Evolutionary conservation across 2,329 filamentous ascomycete species (phyloP).

Genomic region (Lachnellula cervina): DNA sequence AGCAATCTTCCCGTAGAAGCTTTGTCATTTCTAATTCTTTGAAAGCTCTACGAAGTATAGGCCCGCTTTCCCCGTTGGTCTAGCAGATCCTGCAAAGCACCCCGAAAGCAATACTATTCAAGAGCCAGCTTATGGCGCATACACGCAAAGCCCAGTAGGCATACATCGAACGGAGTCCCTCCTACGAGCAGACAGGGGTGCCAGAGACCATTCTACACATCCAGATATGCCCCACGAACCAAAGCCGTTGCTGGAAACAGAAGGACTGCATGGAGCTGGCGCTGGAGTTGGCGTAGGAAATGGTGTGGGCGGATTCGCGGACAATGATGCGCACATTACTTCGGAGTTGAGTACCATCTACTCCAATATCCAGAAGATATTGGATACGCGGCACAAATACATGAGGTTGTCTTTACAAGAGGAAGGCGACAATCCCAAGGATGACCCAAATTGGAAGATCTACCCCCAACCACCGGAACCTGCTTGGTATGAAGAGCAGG

Average conservation of each 20-base stretch:
- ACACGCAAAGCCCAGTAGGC: slow-evolving; percentile 6
- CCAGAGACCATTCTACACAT: slow-evolving; percentile 42
- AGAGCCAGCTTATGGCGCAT: slow-evolving; percentile 21
- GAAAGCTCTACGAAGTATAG: slow-evolving; percentile 22
- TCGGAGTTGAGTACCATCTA: slow-evolving; percentile 83
- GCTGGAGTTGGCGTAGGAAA: slow-evolving; percentile 57
- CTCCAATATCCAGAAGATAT: slow-evolving; percentile 81
- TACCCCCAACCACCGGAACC: slow-evolving; percentile 91
- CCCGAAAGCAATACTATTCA: slow-evolving; percentile 30
- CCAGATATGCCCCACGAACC: slow-evolving; percentile 49
- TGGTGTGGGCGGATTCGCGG: slow-evolving; percentile 58
- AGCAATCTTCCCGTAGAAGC: background rate
- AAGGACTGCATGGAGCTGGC: slow-evolving; percentile 53
- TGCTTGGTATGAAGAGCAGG: slow-evolving; percentile 64
- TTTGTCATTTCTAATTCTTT: background rate
- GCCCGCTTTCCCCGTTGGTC: slow-evolving; percentile 24
- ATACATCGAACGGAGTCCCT: slow-evolving; percentile 23
- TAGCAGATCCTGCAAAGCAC: slow-evolving; percentile 26
- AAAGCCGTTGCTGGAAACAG: slow-evolving; percentile 46
- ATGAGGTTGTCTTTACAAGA: slow-evolving; percentile 80
- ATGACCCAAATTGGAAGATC: slow-evolving; percentile 76
- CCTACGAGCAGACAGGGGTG: slow-evolving; percentile 26
- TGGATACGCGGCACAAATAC: slow-evolving; percentile 85
- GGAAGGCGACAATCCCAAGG: slow-evolving; percentile 79
- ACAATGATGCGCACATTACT: slow-evolving; percentile 74